Evolutionary conservation across 2,329 filamentous ascomycete species (phyloP).

Genomic region (Epichloe sp.): DNA sequence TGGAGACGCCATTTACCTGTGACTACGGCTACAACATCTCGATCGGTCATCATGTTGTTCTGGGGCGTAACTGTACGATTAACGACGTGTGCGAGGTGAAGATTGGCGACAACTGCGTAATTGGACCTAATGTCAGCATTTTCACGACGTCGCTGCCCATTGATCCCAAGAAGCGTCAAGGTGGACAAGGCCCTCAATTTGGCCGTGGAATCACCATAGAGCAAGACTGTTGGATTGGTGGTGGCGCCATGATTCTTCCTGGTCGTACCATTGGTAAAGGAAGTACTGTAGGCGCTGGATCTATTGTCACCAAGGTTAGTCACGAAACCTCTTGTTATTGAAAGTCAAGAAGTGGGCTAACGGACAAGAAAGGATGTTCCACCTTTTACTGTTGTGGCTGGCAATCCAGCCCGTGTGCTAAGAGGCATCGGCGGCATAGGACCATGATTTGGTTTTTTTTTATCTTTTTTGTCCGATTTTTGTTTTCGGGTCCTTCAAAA

Average conservation of each 20-base stretch:
- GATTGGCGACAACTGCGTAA: constrained; percentile 65
- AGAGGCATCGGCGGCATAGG: constrained; percentile 25
- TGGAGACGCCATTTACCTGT: constrained; percentile 82
- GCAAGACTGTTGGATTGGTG: constrained; percentile 74
- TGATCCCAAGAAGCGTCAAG: constrained; percentile 61
- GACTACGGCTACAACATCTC: constrained; percentile 94
- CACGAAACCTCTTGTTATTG: no score
- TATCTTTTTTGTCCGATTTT: no score
- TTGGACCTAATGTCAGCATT: constrained; percentile 78
- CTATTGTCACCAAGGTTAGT: constrained; percentile 65
- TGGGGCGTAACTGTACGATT: constrained; percentile 74
- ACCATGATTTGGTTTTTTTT: constrained; percentile 10
- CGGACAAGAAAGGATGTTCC: constrained; percentile 43
- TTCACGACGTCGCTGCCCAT: constrained; percentile 62
- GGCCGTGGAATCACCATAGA: constrained; percentile 66
- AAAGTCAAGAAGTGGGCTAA: not conserved
- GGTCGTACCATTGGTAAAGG: constrained; percentile 72
- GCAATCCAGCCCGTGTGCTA: constrained; percentile 52
- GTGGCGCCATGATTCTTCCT: constrained; percentile 63
- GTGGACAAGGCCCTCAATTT: constrained; percentile 56
- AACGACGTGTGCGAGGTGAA: constrained; percentile 74
- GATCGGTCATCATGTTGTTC: constrained; percentile 72
- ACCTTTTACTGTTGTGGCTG: constrained; percentile 54
- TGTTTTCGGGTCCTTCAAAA: not conserved
- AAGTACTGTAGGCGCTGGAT: constrained; percentile 67